Evolutionary conservation across 352 stramenopile genomes (phyloP).

Genomic region (Pythium folliculosum): DNA sequence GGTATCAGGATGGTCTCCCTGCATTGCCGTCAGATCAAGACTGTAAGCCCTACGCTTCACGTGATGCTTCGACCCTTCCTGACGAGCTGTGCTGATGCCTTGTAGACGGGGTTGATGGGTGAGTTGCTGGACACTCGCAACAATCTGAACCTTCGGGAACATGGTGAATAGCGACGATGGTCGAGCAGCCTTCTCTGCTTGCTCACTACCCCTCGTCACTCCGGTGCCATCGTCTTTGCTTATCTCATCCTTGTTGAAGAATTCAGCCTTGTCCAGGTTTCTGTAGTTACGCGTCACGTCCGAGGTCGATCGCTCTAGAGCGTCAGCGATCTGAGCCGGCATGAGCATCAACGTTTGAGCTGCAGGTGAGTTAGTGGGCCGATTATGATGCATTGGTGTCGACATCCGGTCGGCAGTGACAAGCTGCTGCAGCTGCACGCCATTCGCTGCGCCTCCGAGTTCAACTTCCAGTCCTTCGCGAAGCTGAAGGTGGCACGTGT

Average conservation of each 20-base stretch:
- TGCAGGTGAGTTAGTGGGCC: conserved; percentile 32
- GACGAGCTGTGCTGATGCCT: conserved; percentile 23
- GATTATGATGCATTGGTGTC: conserved; percentile 23
- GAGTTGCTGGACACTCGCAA: conserved; percentile 76
- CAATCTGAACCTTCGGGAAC: conserved; percentile 87
- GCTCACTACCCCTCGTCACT: conserved; percentile 44
- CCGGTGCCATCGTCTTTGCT: conserved; percentile 47
- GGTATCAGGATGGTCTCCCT: conserved; percentile 37
- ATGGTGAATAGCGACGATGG: conserved; percentile 68
- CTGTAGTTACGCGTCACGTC: conserved; percentile 57
- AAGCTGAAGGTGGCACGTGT: conserved; percentile 80
- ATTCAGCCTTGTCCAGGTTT: conserved; percentile 60
- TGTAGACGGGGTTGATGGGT: conserved; percentile 70
- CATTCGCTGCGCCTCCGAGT: conserved; percentile 32
- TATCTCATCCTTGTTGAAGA: conserved; percentile 84
- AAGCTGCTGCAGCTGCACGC: conserved; percentile 18
- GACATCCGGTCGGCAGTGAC: conserved; percentile 12
- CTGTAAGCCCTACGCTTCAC: conserved; percentile 59
- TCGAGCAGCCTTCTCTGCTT: conserved; percentile 53
- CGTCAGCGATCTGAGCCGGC: conserved; percentile 72
- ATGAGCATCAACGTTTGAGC: conserved; percentile 74
- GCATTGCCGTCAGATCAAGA: conserved; percentile 42
- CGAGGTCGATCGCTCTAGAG: conserved; percentile 60
- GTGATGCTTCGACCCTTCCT: conserved; percentile 23
- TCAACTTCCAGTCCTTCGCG: conserved; percentile 82